Evolutionary conservation across 345 rosid genomes (phyloP), one percentile per base, ranked within the genome.

Genomic region (Linum trigynum): DNA sequence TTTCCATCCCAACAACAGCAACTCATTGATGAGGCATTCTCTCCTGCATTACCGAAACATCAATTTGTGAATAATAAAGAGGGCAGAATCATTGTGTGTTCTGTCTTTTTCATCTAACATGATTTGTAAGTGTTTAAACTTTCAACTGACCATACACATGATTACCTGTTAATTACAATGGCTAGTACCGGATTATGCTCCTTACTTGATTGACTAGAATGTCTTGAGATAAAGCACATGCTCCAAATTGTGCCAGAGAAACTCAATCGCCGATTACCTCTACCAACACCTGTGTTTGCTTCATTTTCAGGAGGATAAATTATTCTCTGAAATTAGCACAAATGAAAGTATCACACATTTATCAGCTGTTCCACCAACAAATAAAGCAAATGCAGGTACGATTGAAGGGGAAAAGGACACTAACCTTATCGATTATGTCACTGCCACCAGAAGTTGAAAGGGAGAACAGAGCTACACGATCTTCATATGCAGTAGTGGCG

Each of bases 171-270:
- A 69, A 85, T 69, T 77, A 94, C 72, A 77, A 94, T 66, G 77
- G 99, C 99, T 73, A 94, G 80, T 69, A 90, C 80, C 60, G 97
- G 88, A 82, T 75, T 85, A 61, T 81, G 83, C 73, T 81, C 89
- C 81, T 82, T 80, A 78, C 74, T 78, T 72, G 84, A 70, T 55
- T 78, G 84, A 77, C 59, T 65, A 68, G 73, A 65, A 71, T 73
- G 72, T 62, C 71, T 78, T 66, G 97, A 85, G 73, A 94, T 81
- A 79, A 94, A 94, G 81, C 97, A 88, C 90, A 94, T 86, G 87
- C 97, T 86, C 99, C 99, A 94, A 74, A 94, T 88, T 72, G 97
- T 85, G 71, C 99, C 97, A 74, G 79, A 70, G 72, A 84, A 73
- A 67, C 50, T 68, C 38, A 67, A 67, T 69, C 71, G 79, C 45